These are phyloP conservation scores for Xerophyta viscosa DNA, from an alignment of 106 monocot genomes.

Conservation along the genomic window DNA sequence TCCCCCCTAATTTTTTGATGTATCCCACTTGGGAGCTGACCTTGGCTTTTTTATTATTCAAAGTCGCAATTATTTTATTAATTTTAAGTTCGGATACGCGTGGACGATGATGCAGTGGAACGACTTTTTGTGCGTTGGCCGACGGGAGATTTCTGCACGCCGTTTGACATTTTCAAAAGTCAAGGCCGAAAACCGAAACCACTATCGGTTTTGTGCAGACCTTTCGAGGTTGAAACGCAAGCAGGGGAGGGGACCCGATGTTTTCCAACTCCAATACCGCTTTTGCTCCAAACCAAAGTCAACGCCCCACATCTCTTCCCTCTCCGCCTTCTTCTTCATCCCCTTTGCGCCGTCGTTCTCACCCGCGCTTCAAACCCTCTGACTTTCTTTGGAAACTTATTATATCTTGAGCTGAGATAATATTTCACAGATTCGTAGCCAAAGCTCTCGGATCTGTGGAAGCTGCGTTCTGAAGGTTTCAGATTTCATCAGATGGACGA, in stretches of 20 bases:
- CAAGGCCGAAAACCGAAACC: neutral
- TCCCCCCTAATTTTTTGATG: too few species aligned
- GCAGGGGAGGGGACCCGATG: slow-evolving; percentile 5
- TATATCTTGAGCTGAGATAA: too few species aligned
- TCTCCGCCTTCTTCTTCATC: neutral
- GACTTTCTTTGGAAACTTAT: neutral
- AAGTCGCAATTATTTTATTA: too few species aligned
- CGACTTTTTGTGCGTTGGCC: too few species aligned
- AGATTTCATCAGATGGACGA: slow-evolving; percentile 10
- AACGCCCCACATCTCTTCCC: slow-evolving; percentile 13
- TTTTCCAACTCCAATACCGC: neutral
- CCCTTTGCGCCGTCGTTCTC: neutral
- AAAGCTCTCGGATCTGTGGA: neutral
- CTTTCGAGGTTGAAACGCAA: too few species aligned
- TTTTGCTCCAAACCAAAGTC: slow-evolving; percentile 18
- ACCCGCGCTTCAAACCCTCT: neutral
- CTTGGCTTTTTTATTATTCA: too few species aligned
- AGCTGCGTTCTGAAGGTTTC: neutral
- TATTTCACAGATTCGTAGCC: too few species aligned
- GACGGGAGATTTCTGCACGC: too few species aligned
- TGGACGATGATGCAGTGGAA: too few species aligned
- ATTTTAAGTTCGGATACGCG: too few species aligned
- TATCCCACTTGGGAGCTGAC: too few species aligned
- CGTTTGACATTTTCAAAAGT: neutral
- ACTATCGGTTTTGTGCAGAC: neutral